Percentiles rank a stretch among this genome's conserved stretches.
Evolutionary conservation across 306 rosid species (phyloP).

Genomic region (Citrullus colocynthis): DNA sequence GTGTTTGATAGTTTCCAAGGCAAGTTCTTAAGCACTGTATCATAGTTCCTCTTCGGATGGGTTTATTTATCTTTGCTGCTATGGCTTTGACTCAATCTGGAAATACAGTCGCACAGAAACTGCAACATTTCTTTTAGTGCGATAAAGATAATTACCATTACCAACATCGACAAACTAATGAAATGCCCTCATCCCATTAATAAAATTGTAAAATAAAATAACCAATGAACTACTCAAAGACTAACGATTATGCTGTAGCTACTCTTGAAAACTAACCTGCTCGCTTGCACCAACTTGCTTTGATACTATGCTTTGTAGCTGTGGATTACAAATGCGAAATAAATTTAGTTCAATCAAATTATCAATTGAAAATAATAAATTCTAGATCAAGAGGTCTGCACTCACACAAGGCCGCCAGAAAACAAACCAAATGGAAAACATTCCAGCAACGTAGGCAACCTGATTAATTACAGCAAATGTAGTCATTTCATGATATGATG

Average conservation of each 20-base stretch:
- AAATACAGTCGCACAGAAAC: too few species aligned
- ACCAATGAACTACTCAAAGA: too few species aligned
- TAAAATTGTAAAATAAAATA: too few species aligned
- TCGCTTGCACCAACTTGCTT: conserved; percentile 76
- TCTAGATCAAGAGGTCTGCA: conserved; percentile 7
- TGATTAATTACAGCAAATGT: not conserved
- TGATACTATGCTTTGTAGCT: conserved; percentile 88
- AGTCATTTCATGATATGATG: not conserved
- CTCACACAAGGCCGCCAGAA: conserved; percentile 92
- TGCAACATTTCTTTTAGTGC: too few species aligned
- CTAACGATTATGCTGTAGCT: not conserved
- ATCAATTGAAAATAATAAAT: not conserved
- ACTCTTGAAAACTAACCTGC: conserved; percentile 38
- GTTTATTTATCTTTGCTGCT: too few species aligned
- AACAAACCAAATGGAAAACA: conserved; percentile 54
- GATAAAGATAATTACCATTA: too few species aligned
- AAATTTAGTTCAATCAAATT: not conserved
- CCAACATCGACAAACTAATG: too few species aligned
- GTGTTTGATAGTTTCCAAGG: too few species aligned
- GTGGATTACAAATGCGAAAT: conserved; percentile 14
- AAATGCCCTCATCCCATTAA: too few species aligned
- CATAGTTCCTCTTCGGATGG: too few species aligned
- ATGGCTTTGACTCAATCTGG: too few species aligned
- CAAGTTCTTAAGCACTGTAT: too few species aligned
- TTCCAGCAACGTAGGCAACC: conserved; percentile 84